These are phyloP conservation scores for Wickerhamomyces strasburgensis DNA, from an alignment of 805 yeast genomes.

Conservation along the genomic window DNA sequence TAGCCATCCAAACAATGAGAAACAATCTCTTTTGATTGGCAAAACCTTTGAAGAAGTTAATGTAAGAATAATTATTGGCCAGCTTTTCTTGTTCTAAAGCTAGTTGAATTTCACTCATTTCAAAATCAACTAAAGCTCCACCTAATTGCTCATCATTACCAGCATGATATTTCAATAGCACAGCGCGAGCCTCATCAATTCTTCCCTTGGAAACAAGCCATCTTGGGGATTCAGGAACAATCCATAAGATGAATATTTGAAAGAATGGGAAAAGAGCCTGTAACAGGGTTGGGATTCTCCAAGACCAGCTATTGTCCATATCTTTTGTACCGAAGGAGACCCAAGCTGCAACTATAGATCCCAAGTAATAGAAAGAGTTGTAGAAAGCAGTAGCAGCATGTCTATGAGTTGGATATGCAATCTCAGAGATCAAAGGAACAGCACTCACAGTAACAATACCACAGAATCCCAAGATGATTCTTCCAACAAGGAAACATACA, in stretches of 20 bases:
- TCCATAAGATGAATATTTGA: conserved; percentile 32
- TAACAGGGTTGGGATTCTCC: conserved; percentile 50
- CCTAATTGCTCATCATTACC: conserved; percentile 24
- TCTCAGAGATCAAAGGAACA: conserved; percentile 46
- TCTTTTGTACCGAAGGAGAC: conserved; percentile 39
- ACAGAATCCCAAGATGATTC: conserved; percentile 47
- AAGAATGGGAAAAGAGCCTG: conserved; percentile 44
- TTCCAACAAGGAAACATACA: conserved; percentile 14
- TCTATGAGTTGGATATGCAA: conserved; percentile 41
- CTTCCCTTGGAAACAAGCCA: conserved; percentile 36
- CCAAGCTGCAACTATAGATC: conserved; percentile 47
- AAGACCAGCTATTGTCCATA: conserved; percentile 31
- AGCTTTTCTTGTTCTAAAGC: conserved; percentile 37
- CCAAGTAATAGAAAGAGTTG: conserved; percentile 46
- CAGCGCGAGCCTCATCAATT: conserved; percentile 36
- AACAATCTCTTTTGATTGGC: conserved; percentile 38
- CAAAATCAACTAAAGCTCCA: conserved; percentile 31
- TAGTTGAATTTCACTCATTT: conserved; percentile 35
- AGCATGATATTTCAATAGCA: conserved; percentile 37
- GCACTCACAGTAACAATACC: conserved; percentile 37
- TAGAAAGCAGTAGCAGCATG: conserved; percentile 37
- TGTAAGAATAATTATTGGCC: conserved; percentile 28
- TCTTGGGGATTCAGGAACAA: conserved; percentile 48
- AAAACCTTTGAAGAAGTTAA: conserved; percentile 32
- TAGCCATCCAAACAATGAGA: conserved; percentile 27